Conservation (phyloP, 495 filamentous ascomycete species). For the Talaromyces liani region DNA sequence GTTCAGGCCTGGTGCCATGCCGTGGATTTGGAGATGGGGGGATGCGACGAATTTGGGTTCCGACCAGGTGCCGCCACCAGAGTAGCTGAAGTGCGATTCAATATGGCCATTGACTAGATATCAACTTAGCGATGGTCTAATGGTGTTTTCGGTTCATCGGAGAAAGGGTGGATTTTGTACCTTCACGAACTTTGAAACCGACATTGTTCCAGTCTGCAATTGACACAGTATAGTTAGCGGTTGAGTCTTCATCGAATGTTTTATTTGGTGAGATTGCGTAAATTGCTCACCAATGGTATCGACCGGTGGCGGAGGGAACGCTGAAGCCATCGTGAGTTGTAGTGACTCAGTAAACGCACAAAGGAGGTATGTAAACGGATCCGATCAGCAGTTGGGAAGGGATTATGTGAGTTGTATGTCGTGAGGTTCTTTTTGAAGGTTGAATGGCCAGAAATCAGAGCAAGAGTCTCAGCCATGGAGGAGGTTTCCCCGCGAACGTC, state of each 20-base stretch:
- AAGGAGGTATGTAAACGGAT: background rate
- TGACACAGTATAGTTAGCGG: background rate
- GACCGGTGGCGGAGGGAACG: constrained; percentile 77
- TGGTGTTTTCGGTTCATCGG: background rate
- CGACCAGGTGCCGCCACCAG: constrained; percentile 59
- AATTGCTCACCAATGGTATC: constrained; percentile 58
- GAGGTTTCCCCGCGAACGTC: background rate
- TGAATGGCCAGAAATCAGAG: background rate
- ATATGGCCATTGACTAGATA: constrained; percentile 25
- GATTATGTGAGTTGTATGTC: background rate
- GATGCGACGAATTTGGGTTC: constrained; percentile 63
- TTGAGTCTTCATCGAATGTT: background rate
- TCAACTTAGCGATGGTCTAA: background rate
- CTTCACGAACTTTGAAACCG: constrained; percentile 86
- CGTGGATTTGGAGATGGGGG: constrained; percentile 76
- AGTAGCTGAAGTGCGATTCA: constrained; percentile 60
- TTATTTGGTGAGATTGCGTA: background rate
- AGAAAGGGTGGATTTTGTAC: constrained; percentile 31
- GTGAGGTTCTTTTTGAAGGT: background rate
- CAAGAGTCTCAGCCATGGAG: background rate
- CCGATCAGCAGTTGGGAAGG: background rate
- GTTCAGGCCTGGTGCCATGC: constrained; percentile 84
- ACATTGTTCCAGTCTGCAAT: constrained; percentile 75
- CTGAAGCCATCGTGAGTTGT: constrained; percentile 9
- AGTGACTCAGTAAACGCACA: background rate